These are phyloP conservation scores for Mucor circinelloides DNA, from an alignment of 371 early-diverging fungal species.

Conservation along the genomic window DNA sequence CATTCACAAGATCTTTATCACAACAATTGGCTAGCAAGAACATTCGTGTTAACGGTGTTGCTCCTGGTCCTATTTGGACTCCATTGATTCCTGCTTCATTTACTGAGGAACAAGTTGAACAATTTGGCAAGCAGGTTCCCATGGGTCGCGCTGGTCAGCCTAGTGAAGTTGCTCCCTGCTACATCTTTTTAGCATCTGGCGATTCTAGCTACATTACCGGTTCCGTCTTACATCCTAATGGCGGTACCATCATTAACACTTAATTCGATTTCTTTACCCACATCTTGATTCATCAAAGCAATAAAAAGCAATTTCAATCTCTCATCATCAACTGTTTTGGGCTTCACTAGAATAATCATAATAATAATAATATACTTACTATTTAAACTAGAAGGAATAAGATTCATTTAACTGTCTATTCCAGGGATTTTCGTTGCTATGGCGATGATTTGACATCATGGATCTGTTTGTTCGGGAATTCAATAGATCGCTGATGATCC, in stretches of 20 bases:
- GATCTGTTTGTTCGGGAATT: not conserved
- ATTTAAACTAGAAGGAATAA: too few species aligned
- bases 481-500: not conserved
- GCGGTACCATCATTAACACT: slow-evolving; percentile 15
- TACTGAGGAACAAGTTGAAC: slow-evolving; percentile 45
- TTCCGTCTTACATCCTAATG: slow-evolving; percentile 54
- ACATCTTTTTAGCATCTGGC: slow-evolving; percentile 50
- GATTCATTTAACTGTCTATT: too few species aligned
- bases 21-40: slow-evolving; percentile 40
- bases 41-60: slow-evolving; percentile 57
- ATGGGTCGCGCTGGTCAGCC: slow-evolving; percentile 56
- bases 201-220: slow-evolving; percentile 57
- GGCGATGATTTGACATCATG: not conserved
- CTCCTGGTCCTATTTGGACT: slow-evolving; percentile 53
- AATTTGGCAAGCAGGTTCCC: slow-evolving; percentile 51
- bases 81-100: slow-evolving; percentile 58
- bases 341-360: too few species aligned
- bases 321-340: too few species aligned
- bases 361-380: too few species aligned
- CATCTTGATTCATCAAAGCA: not conserved
- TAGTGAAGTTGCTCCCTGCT: slow-evolving; percentile 52
- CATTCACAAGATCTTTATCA: slow-evolving; percentile 47
- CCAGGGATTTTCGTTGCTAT: not conserved
- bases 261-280: slow-evolving; percentile 12
- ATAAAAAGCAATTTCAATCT: not conserved